Evolutionary conservation across 2,329 filamentous ascomycete species (phyloP).

Genomic region (Chaetomium globosum): DNA sequence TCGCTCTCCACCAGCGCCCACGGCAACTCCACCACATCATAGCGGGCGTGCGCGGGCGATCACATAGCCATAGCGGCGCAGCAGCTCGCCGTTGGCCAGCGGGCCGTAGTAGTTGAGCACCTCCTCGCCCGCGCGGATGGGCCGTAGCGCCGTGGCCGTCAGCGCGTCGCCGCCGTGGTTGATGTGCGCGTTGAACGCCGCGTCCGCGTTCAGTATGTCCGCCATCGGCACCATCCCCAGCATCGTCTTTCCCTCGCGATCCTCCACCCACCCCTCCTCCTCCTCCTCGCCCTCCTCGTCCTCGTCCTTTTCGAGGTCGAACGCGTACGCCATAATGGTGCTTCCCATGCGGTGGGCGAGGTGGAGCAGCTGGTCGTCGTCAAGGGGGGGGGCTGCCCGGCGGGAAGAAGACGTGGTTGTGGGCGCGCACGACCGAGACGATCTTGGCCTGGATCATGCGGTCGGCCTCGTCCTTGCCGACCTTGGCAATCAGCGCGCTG

Average conservation of each 20-base stretch:
- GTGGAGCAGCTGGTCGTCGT: conserved; percentile 51
- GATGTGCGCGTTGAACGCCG: conserved; percentile 76
- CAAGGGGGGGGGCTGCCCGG: conserved; percentile 38
- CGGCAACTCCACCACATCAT: conserved; percentile 81
- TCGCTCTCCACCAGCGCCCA: conserved; percentile 50
- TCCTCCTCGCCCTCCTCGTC: conserved; percentile 55
- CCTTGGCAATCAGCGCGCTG: conserved; percentile 73
- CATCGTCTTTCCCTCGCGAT: conserved; percentile 58
- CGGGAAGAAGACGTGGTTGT: conserved; percentile 52
- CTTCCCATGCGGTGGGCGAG: conserved; percentile 80
- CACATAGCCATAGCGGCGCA: conserved; percentile 86
- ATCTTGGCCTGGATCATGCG: conserved; percentile 63
- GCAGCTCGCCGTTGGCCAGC: conserved; percentile 77
- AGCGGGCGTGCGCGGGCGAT: conserved; percentile 73
- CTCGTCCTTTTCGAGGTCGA: conserved; percentile 67
- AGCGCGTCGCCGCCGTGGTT: conserved; percentile 59
- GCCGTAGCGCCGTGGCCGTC: conserved; percentile 70
- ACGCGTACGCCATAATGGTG: conserved; percentile 90
- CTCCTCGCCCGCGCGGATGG: conserved; percentile 71
- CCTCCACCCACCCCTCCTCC: conserved; percentile 66
- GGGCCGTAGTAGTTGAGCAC: conserved; percentile 89
- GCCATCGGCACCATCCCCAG: conserved; percentile 92
- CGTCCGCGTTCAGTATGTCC: conserved; percentile 87
- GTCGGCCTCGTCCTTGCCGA: conserved; percentile 74
- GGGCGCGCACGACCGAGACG: conserved; percentile 53